Percentiles rank a stretch among this genome's conserved stretches.
phyloP scores from a whole-genome alignment of 805 yeast species.

The Vanderwaltozyma tropicalis region DNA sequence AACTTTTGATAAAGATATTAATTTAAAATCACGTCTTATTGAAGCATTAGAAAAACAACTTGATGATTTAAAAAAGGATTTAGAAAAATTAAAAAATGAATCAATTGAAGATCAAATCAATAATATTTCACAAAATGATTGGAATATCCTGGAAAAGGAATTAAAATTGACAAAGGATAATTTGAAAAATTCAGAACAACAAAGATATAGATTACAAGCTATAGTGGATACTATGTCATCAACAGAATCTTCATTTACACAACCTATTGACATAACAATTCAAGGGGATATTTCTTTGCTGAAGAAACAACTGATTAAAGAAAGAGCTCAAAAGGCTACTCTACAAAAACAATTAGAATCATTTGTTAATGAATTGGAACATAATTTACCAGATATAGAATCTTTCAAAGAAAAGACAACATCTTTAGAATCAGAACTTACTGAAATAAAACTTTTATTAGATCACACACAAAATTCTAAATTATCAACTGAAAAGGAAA shows the following conservation, averaged over 20 bases:
- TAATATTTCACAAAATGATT: slow-evolving; percentile 1
- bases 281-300: slow-evolving; percentile 54
- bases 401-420: slow-evolving; percentile 51
- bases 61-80: slow-evolving; percentile 31
- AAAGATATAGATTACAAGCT: slow-evolving; percentile 33
- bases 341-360: slow-evolving; percentile 58
- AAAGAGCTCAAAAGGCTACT: slow-evolving; percentile 55
- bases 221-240: slow-evolving; percentile 35
- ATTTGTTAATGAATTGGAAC: slow-evolving; percentile 64
- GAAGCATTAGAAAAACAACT: slow-evolving; percentile 29
- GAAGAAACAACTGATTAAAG: slow-evolving; percentile 54
- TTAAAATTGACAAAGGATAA: slow-evolving; percentile 15
- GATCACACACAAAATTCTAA: slow-evolving; percentile 27
- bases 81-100: slow-evolving; percentile 33
- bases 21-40: slow-evolving; percentile 39
- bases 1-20: slow-evolving; percentile 46
- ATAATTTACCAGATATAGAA: slow-evolving; percentile 62
- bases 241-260: not conserved
- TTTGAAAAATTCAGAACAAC: slow-evolving; percentile 25
- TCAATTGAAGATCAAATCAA: slow-evolving; percentile 14
- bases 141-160: slow-evolving; percentile 22
- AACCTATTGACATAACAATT: slow-evolving; percentile 18
- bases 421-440: slow-evolving; percentile 43
- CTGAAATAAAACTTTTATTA: slow-evolving; percentile 42
- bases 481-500: not conserved